Evolutionary conservation across 2,329 filamentous ascomycete genomes (phyloP).

Genomic region (Cytospora paraplurivora): DNA sequence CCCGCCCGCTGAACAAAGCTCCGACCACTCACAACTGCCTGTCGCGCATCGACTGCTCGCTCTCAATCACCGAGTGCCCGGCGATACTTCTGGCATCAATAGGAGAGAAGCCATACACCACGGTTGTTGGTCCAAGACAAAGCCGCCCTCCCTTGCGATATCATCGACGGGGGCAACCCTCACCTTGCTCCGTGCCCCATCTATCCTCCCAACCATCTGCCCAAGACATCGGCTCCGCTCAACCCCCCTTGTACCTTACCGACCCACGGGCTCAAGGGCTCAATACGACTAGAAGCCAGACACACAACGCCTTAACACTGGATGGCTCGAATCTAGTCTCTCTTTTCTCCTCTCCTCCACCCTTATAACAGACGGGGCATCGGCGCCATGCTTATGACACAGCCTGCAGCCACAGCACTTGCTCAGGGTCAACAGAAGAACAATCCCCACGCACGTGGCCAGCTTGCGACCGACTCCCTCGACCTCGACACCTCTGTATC

Average conservation of each 20-base stretch:
- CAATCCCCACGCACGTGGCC: slow-evolving; percentile 17
- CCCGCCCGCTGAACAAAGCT: slow-evolving; percentile 39
- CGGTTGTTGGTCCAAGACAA: slow-evolving; percentile 3
- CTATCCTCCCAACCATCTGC: background rate
- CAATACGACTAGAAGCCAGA: background rate
- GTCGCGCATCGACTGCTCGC: slow-evolving; percentile 34
- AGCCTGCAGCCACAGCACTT: slow-evolving; percentile 49
- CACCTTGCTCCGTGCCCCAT: background rate
- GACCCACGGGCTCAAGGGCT: background rate
- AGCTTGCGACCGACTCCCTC: slow-evolving; percentile 22
- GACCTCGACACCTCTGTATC: slow-evolving; percentile 30
- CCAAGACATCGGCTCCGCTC: slow-evolving; percentile 7
- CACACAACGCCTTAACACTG: slow-evolving; percentile 21
- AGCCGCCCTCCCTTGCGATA: background rate
- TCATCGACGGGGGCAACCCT: background rate
- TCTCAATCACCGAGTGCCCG: slow-evolving; percentile 33
- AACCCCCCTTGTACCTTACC: slow-evolving; percentile 6
- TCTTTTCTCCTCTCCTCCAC: slow-evolving; percentile 18
- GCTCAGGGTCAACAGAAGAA: slow-evolving; percentile 46
- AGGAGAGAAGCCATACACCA: slow-evolving; percentile 8
- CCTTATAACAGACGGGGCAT: slow-evolving; percentile 27
- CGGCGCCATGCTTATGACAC: slow-evolving; percentile 58
- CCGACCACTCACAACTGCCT: slow-evolving; percentile 43
- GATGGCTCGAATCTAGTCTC: slow-evolving; percentile 25
- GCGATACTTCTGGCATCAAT: background rate